phyloP scores from a whole-genome alignment of 2,329 filamentous ascomycete genomes.

The Cladophialophora psammophila region DNA sequence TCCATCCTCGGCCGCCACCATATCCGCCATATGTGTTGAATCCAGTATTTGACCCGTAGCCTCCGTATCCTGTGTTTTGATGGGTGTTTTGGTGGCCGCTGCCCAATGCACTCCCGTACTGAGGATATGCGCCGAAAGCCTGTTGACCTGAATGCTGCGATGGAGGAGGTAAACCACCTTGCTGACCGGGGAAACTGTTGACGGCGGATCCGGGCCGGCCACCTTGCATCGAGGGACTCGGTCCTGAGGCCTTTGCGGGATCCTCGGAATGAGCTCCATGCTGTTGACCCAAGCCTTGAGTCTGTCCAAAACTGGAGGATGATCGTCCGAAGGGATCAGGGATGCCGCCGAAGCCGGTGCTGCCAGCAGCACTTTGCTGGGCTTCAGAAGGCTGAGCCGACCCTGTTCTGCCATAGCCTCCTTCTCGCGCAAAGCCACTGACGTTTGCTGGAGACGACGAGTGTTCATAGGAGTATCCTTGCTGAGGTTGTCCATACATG shows the following conservation, averaged over 20 bases:
- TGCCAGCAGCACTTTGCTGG: slow-evolving; percentile 58
- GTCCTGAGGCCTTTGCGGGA: slow-evolving; percentile 63
- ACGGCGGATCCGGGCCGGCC: slow-evolving; percentile 69
- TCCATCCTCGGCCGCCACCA: slow-evolving; percentile 38
- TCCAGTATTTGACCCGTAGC: slow-evolving; percentile 39
- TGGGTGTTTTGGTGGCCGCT: slow-evolving; percentile 35
- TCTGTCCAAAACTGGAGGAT: slow-evolving; percentile 62
- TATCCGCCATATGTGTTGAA: slow-evolving; percentile 41
- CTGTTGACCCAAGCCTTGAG: slow-evolving; percentile 59
- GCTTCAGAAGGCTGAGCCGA: slow-evolving; percentile 64
- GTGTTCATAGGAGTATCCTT: slow-evolving; percentile 70
- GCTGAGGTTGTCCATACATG: slow-evolving; percentile 70
- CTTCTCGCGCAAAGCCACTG: slow-evolving; percentile 59
- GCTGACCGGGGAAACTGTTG: slow-evolving; percentile 61
- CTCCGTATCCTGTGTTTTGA: slow-evolving; percentile 38
- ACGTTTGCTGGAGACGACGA: slow-evolving; percentile 69
- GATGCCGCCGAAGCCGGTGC: slow-evolving; percentile 60
- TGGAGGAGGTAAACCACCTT: slow-evolving; percentile 38
- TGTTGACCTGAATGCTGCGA: slow-evolving; percentile 49
- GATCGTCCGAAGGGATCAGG: slow-evolving; percentile 67
- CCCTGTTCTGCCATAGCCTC: slow-evolving; percentile 67
- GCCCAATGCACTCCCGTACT: slow-evolving; percentile 39
- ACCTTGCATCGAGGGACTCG: slow-evolving; percentile 68
- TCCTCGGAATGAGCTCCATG: slow-evolving; percentile 56
- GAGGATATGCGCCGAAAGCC: slow-evolving; percentile 41